Evolutionary conservation across 2,329 filamentous ascomycete genomes (phyloP), one percentile per base, ranked within the genome.

Genomic region (Penicillium sclerotigenum): DNA sequence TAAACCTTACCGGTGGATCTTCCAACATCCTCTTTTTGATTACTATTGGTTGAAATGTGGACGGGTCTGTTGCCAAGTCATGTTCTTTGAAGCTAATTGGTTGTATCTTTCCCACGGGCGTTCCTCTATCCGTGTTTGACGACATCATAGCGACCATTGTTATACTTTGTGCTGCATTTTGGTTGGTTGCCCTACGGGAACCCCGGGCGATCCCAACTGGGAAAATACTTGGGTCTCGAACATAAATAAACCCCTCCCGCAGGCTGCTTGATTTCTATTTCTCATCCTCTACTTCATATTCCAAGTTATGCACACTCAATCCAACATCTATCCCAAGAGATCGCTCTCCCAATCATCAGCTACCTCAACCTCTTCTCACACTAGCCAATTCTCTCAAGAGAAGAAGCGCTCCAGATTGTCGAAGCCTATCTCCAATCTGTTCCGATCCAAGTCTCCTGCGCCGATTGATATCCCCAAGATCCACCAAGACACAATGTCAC

Each of bases 1-100:
- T 66, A 64, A 61, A 60, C 66, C 65, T 59, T 69, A 65, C 50
- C 41, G 47, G 65, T 68, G 66, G 66, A 53, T 14, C 14, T 10
- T 5, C 1, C 26, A 16, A 29, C 28, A 22, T n/a, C 6, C n/a
- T 48, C 16, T 10, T 43, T 24, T 29, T n/a, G 6, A 5, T n/a
- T 57, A 3, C 37, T 42, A 53, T 65, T 62, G 61, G 61, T 52
- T 33, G 46, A 1, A 11, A 40, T 11, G 16, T 26, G 54, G 53
- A 13, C 29, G 14, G 45, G 28, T 58, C 57, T 45, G 50, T 52
- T 36, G 10, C 34, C 8, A n/a, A 41, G 20, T 28, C 20, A 42
- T 52, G 22, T 41, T 26, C 2, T 6, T 22, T 34, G n/a, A 29
- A 20, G n/a, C 4, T 60, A 8, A 63, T 62, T 65, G 59, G 59